Percentiles rank a stretch among this genome's conserved stretches.
These are phyloP conservation scores for Castanea crenata DNA, from an alignment of 306 rosid species.

Conservation along the genomic window DNA sequence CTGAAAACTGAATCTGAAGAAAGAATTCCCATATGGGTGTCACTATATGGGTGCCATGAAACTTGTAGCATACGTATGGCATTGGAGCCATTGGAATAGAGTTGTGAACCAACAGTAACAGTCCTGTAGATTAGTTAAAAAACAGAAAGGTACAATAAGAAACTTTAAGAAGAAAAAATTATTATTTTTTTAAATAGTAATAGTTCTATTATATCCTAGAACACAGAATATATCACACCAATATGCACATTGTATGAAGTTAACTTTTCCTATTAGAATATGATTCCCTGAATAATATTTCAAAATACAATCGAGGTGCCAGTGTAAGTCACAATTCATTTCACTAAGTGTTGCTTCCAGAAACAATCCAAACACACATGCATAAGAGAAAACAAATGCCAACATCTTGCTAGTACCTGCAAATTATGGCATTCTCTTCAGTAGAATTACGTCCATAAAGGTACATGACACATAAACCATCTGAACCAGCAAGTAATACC, in stretches of 20 bases:
- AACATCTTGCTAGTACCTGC: constrained; percentile 53
- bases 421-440: constrained; percentile 50
- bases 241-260: constrained; percentile 7
- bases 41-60: constrained; percentile 86
- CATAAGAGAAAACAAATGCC: constrained; percentile 1
- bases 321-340: background rate
- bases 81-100: constrained; percentile 44
- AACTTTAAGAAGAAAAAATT: background rate
- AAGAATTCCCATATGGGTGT: constrained; percentile 82
- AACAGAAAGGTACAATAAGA: background rate
- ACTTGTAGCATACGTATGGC: constrained; percentile 63
- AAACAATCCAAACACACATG: background rate
- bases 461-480: constrained; percentile 65
- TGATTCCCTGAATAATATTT: background rate
- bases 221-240: background rate
- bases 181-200: background rate
- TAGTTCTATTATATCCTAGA: constrained; percentile 11
- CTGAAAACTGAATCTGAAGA: constrained; percentile 95
- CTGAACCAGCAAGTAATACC: constrained; percentile 60
- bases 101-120: constrained; percentile 57
- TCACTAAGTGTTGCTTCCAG: background rate
- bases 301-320: background rate
- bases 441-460: constrained; percentile 68
- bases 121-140: constrained; percentile 50
- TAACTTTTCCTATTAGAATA: background rate